These are phyloP conservation scores for Jaenimonas drosophilae DNA, from an alignment of 208 protist genomes.

Conservation along the genomic window DNA sequence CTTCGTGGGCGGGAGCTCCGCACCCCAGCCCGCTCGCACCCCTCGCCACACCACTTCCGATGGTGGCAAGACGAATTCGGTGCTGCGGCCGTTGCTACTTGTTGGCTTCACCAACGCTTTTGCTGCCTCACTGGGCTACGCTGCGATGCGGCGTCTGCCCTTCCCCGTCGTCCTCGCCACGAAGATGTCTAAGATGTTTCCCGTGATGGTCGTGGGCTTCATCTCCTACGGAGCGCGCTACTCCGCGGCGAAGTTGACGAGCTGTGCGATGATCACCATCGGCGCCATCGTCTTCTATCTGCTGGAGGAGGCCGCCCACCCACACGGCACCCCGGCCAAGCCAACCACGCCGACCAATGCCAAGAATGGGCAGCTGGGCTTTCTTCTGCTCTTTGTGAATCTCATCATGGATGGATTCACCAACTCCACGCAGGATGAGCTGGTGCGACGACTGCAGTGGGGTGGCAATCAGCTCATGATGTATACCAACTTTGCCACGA, in stretches of 20 bases:
- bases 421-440: conserved; percentile 75
- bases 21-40: too few species aligned
- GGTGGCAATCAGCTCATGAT: conserved; percentile 58
- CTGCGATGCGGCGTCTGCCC: conserved; percentile 65
- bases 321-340: background rate
- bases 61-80: conserved; percentile 10
- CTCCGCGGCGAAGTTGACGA: conserved; percentile 30
- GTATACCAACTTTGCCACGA: conserved; percentile 34
- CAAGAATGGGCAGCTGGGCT: conserved; percentile 13
- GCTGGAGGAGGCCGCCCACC: conserved; percentile 14
- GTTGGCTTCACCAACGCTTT: conserved; percentile 75
- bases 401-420: conserved; percentile 75
- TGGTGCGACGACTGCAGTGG: conserved; percentile 50
- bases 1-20: background rate
- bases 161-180: conserved; percentile 69
- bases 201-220: conserved; percentile 69
- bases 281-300: conserved; percentile 61
- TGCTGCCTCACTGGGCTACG: conserved; percentile 50
- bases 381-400: conserved; percentile 42
- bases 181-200: conserved; percentile 87
- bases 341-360: too few species aligned
- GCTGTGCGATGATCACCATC: conserved; percentile 47
- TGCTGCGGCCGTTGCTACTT: too few species aligned
- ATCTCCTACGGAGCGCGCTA: conserved; percentile 62
- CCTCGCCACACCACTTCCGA: conserved; percentile 2